These are phyloP conservation scores for Geosmithia morbida DNA, from an alignment of 2,329 filamentous ascomycete genomes.

Conservation along the genomic window DNA sequence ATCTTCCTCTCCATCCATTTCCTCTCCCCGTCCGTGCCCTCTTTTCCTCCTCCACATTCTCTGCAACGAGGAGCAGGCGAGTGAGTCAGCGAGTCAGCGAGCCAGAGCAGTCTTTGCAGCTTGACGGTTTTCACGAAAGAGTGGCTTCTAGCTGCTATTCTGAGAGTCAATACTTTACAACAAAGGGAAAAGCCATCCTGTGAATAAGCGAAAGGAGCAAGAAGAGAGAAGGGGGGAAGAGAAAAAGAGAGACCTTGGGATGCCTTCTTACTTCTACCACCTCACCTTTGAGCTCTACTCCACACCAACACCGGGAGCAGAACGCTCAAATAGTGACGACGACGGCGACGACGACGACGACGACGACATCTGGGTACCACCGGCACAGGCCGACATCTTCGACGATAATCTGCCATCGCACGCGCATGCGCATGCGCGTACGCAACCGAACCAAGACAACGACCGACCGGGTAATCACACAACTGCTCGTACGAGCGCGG, in stretches of 20 bases:
- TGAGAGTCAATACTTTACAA: neutral
- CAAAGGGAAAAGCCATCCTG: neutral
- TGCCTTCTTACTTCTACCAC: constrained; percentile 51
- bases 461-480: no score
- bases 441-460: constrained; percentile 4
- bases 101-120: no score
- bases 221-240: no score
- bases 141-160: no score
- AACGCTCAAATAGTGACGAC: constrained; percentile 2
- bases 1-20: neutral
- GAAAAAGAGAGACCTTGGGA: constrained; percentile 9
- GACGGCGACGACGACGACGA: constrained; percentile 6
- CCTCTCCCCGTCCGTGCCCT: neutral
- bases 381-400: constrained; percentile 34
- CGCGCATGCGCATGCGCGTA: constrained; percentile 14
- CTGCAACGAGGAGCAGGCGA: no score
- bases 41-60: no score
- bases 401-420: constrained; percentile 36
- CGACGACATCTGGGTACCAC: constrained; percentile 34
- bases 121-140: neutral
- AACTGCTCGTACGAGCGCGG: no score
- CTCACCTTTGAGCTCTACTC: constrained; percentile 52
- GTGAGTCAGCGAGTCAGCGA: no score
- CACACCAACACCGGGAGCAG: constrained; percentile 17
- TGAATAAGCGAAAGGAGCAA: no score